Evolutionary conservation across 1,284 basidiomycete species (phyloP).

Genomic region (Pterula multifida): DNA sequence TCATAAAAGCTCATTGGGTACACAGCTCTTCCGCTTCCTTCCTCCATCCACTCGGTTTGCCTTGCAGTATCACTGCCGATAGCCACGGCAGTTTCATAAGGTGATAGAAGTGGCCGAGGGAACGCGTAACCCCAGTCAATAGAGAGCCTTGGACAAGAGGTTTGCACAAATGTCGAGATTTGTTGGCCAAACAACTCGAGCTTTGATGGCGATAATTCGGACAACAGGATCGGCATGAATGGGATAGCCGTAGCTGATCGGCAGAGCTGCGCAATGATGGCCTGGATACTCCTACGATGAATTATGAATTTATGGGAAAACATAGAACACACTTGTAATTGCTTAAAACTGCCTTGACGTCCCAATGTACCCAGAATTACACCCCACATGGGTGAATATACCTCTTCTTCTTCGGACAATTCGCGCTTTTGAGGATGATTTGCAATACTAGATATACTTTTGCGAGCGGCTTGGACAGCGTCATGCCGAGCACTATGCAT

Average conservation of each 20-base stretch:
- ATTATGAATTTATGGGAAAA: conserved; percentile 2
- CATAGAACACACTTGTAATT: conserved; percentile 50
- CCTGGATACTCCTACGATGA: conserved; percentile 32
- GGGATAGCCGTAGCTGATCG: conserved; percentile 46
- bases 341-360: conserved; percentile 85
- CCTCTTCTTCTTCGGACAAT: background rate
- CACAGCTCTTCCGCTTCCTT: conserved; percentile 23
- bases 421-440: conserved; percentile 1
- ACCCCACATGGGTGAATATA: conserved; percentile 55
- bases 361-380: conserved; percentile 95
- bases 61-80: conserved; percentile 63
- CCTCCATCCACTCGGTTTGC: conserved; percentile 31
- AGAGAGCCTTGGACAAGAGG: conserved; percentile 88
- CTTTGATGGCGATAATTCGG: conserved; percentile 93
- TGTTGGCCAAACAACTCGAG: conserved; percentile 74
- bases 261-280: conserved; percentile 62
- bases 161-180: conserved; percentile 87
- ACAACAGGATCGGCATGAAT: conserved; percentile 84
- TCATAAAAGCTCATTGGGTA: conserved; percentile 99
- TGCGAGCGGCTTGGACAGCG: conserved; percentile 65
- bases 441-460: conserved; percentile 37
- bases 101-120: conserved; percentile 77
- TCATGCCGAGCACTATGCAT: conserved; percentile 74
- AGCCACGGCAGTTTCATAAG: conserved; percentile 90
- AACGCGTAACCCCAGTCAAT: conserved; percentile 99